Evolutionary conservation across 306 rosid genomes (phyloP).

Genomic region (Argentina anserina): DNA sequence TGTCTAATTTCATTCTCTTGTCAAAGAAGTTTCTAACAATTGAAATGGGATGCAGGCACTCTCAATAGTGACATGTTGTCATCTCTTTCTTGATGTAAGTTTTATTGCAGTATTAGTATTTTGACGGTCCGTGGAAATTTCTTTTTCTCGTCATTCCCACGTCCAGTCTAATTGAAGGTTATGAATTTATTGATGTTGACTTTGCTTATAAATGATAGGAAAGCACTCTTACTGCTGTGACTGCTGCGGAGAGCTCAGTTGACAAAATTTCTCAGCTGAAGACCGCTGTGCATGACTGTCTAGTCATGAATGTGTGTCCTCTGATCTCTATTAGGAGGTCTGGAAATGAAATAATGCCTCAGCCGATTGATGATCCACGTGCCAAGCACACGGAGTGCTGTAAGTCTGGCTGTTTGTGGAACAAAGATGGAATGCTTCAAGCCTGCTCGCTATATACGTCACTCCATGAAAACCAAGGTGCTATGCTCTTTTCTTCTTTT

Average conservation of each 20-base stretch:
- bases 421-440: background rate
- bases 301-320: background rate
- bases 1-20: background rate
- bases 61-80: background rate
- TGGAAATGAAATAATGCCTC: background rate
- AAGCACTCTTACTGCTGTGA: background rate
- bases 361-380: background rate
- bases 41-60: conserved; percentile 2
- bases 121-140: background rate
- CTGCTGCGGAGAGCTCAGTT: background rate
- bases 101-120: background rate
- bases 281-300: background rate
- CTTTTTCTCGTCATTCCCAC: background rate
- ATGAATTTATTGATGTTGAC: background rate
- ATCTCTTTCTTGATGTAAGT: background rate
- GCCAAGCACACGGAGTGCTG: background rate
- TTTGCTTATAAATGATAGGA: background rate
- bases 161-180: too few species aligned
- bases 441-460: background rate
- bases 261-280: background rate
- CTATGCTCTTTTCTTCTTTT: background rate
- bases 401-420: background rate
- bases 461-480: background rate
- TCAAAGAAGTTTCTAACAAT: background rate
- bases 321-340: background rate